These are phyloP conservation scores for Gigaspora rosea DNA, from an alignment of 192 early-diverging fungal genomes.

Conservation along the genomic window DNA sequence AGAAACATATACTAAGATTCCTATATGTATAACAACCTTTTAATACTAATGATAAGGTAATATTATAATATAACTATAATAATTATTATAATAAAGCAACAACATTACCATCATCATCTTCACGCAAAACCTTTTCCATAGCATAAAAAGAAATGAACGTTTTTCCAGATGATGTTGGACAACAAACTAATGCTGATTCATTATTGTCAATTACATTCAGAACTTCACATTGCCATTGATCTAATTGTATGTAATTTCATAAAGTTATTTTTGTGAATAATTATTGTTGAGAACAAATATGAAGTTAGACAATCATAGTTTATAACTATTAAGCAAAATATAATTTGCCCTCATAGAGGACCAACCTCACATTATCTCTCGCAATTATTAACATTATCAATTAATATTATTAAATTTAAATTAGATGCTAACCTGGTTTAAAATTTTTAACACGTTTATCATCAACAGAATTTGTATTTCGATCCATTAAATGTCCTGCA, in stretches of 20 bases:
- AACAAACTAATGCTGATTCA: constrained; percentile 45
- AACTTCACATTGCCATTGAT: constrained; percentile 44
- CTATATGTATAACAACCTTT: not conserved
- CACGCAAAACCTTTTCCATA: constrained; percentile 48
- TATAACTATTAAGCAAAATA: not conserved
- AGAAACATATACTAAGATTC: constrained; percentile 44
- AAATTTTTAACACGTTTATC: constrained; percentile 41
- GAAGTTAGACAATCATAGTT: not conserved
- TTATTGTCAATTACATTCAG: constrained; percentile 44
- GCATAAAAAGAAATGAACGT: constrained; percentile 55
- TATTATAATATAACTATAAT: not conserved
- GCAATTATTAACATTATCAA: not conserved
- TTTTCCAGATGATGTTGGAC: constrained; percentile 49
- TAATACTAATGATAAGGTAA: not conserved
- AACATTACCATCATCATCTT: constrained; percentile 37
- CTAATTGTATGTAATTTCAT: not conserved
- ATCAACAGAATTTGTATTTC: constrained; percentile 34
- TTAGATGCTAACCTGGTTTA: constrained; percentile 33
- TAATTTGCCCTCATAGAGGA: too few relatives aligned
- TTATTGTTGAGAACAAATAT: not conserved
- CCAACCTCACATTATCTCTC: too few relatives aligned
- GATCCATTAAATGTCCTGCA: constrained; percentile 40
- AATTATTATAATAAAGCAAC: not conserved
- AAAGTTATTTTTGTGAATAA: too few relatives aligned
- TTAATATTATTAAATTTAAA: not conserved